Base-by-base conservation (phyloP, 2,329 filamentous ascomycete genomes). In the Alternaria sp. region DNA sequence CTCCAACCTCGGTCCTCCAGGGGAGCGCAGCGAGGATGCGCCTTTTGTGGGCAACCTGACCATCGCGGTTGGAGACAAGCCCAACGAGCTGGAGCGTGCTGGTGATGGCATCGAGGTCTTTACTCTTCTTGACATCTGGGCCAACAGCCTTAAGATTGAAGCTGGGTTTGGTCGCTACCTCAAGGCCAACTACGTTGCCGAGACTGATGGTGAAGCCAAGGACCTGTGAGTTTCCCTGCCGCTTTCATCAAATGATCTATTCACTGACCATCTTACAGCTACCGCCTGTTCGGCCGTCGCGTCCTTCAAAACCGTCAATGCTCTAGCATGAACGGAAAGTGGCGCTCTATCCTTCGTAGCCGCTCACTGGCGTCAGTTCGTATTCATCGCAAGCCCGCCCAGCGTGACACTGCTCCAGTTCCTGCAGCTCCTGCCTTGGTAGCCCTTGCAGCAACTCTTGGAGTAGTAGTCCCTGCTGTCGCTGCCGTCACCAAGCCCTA, bases 131-230 rank as follows among this genome's bases (percentile, higher is more conserved):
- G 63, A 73, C 9, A 45, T 73, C 2, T 78, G 74, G 74, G 74
- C 74, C 6, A 77, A 78, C 51, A 69, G 64, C 12, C 58, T 64
- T 46, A 71, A 69, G 50, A 69, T 78, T 19, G 67, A 75, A 51
- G 71, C 72, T 10, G 74, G 71, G 3, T 77, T 78, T 40, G 74
- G 75, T 9, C 67, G 74, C 6, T 78, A 77, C 28, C 45, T 67
- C n/a, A 61, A 63, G 15, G 21, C 10, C 4, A 13, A 32, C 5
- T 73, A 73, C 36, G 17, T 57, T 4, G 65, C 69, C 4, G 61
- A 66, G 32, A n/a, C n/a, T 6, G 74, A 78, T 44, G 73, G 72
- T 3, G 74, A 78, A 30, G 70, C 72, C 8, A 78, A 77, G 57
- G 75, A 78, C 45, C 57, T 78, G 72, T 74, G 60, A 67, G 72